phyloP scores from a whole-genome alignment of 1,139 yeast genomes.

The Suhomyces panamericanus region DNA sequence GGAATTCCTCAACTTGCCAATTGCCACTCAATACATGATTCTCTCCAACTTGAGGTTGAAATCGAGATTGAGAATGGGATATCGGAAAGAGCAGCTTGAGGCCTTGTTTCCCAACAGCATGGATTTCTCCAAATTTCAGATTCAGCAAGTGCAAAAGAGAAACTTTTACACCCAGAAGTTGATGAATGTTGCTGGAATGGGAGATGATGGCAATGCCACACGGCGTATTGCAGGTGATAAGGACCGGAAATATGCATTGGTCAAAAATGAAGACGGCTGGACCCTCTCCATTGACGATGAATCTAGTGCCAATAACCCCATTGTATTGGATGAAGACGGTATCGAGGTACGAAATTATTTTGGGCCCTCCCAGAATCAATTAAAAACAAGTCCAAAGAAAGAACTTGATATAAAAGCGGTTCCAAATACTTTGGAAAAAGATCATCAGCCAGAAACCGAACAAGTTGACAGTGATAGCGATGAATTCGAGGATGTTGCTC shows the following conservation, averaged over 20 bases:
- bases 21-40: slow-evolving; percentile 84
- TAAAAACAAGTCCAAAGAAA: neutral
- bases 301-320: slow-evolving; percentile 39
- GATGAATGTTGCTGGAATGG: slow-evolving; percentile 84
- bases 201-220: slow-evolving; percentile 51
- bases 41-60: slow-evolving; percentile 78
- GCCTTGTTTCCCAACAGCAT: slow-evolving; percentile 76
- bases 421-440: no score
- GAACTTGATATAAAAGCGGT: no score
- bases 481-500: slow-evolving; percentile 24
- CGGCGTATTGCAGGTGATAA: slow-evolving; percentile 83
- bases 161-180: slow-evolving; percentile 85
- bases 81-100: slow-evolving; percentile 80
- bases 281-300: slow-evolving; percentile 64
- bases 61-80: slow-evolving; percentile 94
- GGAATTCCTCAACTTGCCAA: slow-evolving; percentile 66
- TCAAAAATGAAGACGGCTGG: slow-evolving; percentile 85
- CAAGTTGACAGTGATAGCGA: slow-evolving; percentile 21
- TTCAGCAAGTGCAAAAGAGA: slow-evolving; percentile 87
- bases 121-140: slow-evolving; percentile 92
- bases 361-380: neutral
- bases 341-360: slow-evolving; percentile 12
- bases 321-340: slow-evolving; percentile 42
- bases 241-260: slow-evolving; percentile 72
- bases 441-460: neutral